These are phyloP conservation scores for Fusarium luffae DNA, from an alignment of 2,329 filamentous ascomycete species.

Conservation along the genomic window DNA sequence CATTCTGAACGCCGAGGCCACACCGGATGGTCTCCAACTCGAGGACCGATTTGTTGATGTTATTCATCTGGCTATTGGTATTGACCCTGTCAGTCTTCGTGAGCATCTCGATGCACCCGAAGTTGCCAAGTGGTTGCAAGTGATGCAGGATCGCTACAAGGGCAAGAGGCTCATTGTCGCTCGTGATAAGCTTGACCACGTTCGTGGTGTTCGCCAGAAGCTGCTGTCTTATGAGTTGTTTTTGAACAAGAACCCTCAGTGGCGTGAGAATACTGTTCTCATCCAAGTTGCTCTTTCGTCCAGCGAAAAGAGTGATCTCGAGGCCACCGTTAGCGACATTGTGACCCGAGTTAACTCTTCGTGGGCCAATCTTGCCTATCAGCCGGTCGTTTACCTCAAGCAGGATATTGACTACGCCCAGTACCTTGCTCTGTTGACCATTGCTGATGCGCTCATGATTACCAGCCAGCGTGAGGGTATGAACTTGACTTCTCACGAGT, in stretches of 20 bases:
- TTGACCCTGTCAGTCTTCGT: slow-evolving; percentile 82
- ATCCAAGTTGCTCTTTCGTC: slow-evolving; percentile 95
- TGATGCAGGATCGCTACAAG: slow-evolving; percentile 84
- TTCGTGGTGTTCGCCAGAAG: slow-evolving; percentile 93
- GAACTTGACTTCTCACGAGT: slow-evolving; percentile 96
- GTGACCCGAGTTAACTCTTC: slow-evolving; percentile 93
- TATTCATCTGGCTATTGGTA: slow-evolving; percentile 85
- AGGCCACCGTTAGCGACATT: slow-evolving; percentile 91
- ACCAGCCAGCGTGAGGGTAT: slow-evolving; percentile 96
- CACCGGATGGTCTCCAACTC: slow-evolving; percentile 85
- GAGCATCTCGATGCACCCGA: slow-evolving; percentile 76
- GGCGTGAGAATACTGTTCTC: slow-evolving; percentile 86
- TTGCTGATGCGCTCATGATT: slow-evolving; percentile 93
- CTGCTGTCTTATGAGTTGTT: slow-evolving; percentile 92
- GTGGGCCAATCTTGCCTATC: slow-evolving; percentile 90
- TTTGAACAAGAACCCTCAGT: slow-evolving; percentile 91
- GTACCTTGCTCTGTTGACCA: slow-evolving; percentile 89
- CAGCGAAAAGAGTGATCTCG: slow-evolving; percentile 86
- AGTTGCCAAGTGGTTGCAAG: slow-evolving; percentile 81
- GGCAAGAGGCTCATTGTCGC: slow-evolving; percentile 93
- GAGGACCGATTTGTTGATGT: slow-evolving; percentile 96
- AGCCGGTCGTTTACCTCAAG: slow-evolving; percentile 92
- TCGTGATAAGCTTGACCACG: slow-evolving; percentile 92
- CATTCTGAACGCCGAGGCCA: slow-evolving; percentile 88
- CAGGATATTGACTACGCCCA: slow-evolving; percentile 94